Conservation (phyloP, 139 green algal species). For the Klebsormidium nitens region DNA sequence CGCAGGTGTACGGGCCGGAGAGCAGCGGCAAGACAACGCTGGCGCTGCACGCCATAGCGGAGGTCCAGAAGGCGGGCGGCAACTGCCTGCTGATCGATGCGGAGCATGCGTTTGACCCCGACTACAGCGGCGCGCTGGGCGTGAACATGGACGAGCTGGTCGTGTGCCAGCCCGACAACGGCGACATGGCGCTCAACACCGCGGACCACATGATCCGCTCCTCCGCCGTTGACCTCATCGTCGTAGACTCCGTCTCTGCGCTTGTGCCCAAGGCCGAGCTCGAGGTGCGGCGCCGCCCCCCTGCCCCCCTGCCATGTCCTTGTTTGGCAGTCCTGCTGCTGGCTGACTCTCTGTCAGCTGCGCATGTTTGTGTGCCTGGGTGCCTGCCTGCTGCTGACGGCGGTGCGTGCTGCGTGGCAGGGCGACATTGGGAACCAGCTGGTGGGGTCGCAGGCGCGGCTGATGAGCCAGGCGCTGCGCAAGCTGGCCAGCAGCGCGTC, state of each 20-base stretch:
- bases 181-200: constrained; percentile 77
- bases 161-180: constrained; percentile 69
- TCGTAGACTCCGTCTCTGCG: constrained; percentile 88
- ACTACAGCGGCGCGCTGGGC: constrained; percentile 62
- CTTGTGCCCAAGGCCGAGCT: constrained; percentile 84
- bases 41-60: constrained; percentile 88
- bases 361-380: constrained; percentile 1
- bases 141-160: constrained; percentile 63
- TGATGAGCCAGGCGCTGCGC: constrained; percentile 88
- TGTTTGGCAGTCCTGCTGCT: background rate
- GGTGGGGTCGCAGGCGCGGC: constrained; percentile 79
- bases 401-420: background rate
- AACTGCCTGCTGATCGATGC: constrained; percentile 80
- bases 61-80: constrained; percentile 49
- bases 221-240: constrained; percentile 73
- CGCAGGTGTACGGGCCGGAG: constrained; percentile 87
- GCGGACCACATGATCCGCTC: constrained; percentile 71
- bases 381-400: background rate
- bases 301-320: background rate
- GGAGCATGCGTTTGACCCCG: constrained; percentile 89
- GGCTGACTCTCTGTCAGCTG: constrained; percentile 4
- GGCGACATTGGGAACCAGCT: constrained; percentile 35
- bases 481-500: constrained; percentile 78
- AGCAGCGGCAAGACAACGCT: constrained; percentile 90
- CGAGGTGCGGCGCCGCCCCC: constrained; percentile 49